These are phyloP conservation scores for Funneliformis caledonium DNA, from an alignment of 371 early-diverging fungal genomes.

Conservation along the genomic window DNA sequence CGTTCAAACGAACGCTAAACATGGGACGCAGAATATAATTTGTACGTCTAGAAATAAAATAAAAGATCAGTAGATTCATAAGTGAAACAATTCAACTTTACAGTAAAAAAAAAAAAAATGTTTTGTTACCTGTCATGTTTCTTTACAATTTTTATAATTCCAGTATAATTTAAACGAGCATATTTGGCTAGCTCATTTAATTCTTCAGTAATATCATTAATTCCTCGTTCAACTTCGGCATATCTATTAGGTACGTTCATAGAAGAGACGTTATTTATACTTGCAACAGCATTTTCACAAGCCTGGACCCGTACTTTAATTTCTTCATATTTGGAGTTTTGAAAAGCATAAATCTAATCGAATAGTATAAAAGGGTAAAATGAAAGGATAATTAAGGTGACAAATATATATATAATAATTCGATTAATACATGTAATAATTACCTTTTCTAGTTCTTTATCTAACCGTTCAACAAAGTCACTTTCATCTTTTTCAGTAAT, in stretches of 20 bases:
- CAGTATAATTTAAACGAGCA: constrained; percentile 95
- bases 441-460: constrained; percentile 93
- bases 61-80: constrained; percentile 41
- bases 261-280: constrained; percentile 60
- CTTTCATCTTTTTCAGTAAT: constrained; percentile 83
- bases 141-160: constrained; percentile 96
- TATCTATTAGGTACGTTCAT: constrained; percentile 64
- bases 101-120: constrained; percentile 5
- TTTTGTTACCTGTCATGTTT: constrained; percentile 88
- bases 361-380: background rate
- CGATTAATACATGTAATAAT: background rate
- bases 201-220: constrained; percentile 85
- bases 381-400: background rate
- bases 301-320: constrained; percentile 82
- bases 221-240: constrained; percentile 76
- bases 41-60: constrained; percentile 75
- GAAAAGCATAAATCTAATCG: constrained; percentile 77
- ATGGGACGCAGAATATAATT: constrained; percentile 84
- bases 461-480: constrained; percentile 84
- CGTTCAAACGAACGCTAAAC: constrained; percentile 87
- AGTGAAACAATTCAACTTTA: constrained; percentile 30
- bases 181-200: constrained; percentile 95
- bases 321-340: constrained; percentile 89
- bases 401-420: background rate
- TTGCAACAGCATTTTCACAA: constrained; percentile 63